Evolutionary conservation across 768 basidiomycete species (phyloP), one percentile per base, ranked within the genome.

Genomic region (Leccinum olivaceopallidum): DNA sequence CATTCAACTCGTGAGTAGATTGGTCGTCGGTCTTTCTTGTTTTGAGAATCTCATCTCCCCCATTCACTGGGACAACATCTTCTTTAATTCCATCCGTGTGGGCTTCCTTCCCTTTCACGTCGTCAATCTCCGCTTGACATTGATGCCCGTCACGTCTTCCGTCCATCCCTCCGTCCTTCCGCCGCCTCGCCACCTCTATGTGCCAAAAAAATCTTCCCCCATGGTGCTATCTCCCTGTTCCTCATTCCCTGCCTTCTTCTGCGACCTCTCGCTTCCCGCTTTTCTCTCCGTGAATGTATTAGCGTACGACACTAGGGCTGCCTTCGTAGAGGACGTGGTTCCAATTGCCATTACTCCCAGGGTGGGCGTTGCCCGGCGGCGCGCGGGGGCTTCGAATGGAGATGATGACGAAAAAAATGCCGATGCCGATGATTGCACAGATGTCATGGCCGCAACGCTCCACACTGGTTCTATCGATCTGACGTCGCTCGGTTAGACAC

Each of bases 1-100:
- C 65, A 83, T 94, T 66, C 91, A 94, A 75, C 78, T 97, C 69
- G 94, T 94, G 44, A 65, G 90, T 82, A 54, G 51, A 56, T 56
- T n/a, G 22, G 37, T 37, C 37, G 37, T 37, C 16, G 6, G 37
- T 37, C 60, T 22, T 60, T 60, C 28, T 47, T n/a, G 16, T 16
- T 37, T 37, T 37, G 37, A 37, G 14, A 37, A 37, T 37, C 37
- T 37, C 37, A 16, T 37, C 16, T 37, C 37, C 37, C 37, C 36
- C 36, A 16, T 16, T 37, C 37, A 16, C 6, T 37, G 1, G 16
- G 20, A n/a, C 47, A 4, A 57, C 28, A 37, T 37, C 14, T 37
- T 37, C 34, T 36, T 36, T 37, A 37, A 37, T 37, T 16, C 37
- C 16, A 16, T 37, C 14, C 16, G 37, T 37, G 14, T 37, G 37